Evolutionary conservation across 306 rosid genomes (phyloP).

Genomic region (Prunus campanulata): DNA sequence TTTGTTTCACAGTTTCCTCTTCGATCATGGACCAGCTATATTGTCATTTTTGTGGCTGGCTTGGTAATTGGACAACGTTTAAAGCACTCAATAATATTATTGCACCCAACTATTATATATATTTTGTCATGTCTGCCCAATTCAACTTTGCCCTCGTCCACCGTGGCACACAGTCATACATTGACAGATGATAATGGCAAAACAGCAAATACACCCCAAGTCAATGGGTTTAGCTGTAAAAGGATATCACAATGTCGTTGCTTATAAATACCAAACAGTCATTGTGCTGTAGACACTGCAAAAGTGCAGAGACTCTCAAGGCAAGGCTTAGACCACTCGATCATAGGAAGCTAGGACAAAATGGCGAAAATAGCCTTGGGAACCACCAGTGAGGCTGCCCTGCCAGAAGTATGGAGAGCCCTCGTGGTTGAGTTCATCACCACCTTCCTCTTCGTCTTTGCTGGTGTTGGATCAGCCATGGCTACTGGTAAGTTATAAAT

Average conservation of each 20-base stretch:
- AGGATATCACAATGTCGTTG: too few relatives aligned
- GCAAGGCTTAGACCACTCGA: too few relatives aligned
- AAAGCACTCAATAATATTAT: background rate
- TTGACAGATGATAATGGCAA: background rate
- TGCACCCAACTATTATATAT: background rate
- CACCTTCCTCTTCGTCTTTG: conserved; percentile 84
- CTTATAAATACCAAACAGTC: background rate
- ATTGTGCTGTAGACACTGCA: background rate
- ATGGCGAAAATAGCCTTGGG: conserved; percentile 80
- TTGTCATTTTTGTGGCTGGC: too few relatives aligned
- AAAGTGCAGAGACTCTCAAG: background rate
- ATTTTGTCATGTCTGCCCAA: background rate
- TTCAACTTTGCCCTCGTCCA: background rate
- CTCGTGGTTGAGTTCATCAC: conserved; percentile 73
- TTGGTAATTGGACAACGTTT: background rate
- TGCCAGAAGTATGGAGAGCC: conserved; percentile 71
- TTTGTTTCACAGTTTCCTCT: background rate
- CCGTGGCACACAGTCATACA: too few relatives aligned
- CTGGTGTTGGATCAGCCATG: conserved; percentile 83
- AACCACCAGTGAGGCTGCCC: conserved; percentile 46
- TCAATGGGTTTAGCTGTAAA: background rate
- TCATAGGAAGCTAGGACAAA: background rate
- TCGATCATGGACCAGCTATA: background rate
- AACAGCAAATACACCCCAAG: background rate
- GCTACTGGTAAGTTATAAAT: conserved; percentile 19